phyloP scores from a whole-genome alignment of 192 early-diverging fungal genomes.

The Coemansia sp. region DNA sequence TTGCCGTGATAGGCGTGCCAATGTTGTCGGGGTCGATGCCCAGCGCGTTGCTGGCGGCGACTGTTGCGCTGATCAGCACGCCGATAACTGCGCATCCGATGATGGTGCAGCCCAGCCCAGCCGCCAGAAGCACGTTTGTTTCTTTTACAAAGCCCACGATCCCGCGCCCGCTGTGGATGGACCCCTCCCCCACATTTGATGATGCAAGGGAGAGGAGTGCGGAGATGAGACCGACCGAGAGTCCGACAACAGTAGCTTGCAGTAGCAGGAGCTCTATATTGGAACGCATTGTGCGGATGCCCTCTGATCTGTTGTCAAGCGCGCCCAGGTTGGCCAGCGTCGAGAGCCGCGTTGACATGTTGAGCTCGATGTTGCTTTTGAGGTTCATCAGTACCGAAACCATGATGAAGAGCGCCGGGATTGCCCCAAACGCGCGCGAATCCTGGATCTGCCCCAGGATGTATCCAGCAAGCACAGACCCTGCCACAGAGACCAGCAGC shows the following conservation, averaged over 20 bases:
- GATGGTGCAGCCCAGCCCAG: slow-evolving; percentile 70
- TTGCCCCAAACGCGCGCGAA: slow-evolving; percentile 67
- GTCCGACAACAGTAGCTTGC: slow-evolving; percentile 71
- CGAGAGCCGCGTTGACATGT: slow-evolving; percentile 82
- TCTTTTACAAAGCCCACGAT: slow-evolving; percentile 2
- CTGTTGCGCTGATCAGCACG: slow-evolving; percentile 68
- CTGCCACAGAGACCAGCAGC: slow-evolving; percentile 69
- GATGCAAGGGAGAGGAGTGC: slow-evolving; percentile 53
- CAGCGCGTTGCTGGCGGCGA: slow-evolving; percentile 63
- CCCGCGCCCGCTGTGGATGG: neutral
- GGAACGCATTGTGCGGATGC: slow-evolving; percentile 65
- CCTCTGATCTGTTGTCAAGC: slow-evolving; percentile 57
- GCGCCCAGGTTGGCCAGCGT: slow-evolving; percentile 73
- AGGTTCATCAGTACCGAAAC: slow-evolving; percentile 84
- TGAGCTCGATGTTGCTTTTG: slow-evolving; percentile 93
- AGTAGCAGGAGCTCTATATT: slow-evolving; percentile 78
- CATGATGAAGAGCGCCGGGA: slow-evolving; percentile 81
- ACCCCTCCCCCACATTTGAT: neutral
- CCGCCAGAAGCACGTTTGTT: slow-evolving; percentile 59
- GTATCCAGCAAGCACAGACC: slow-evolving; percentile 72
- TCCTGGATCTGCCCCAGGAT: slow-evolving; percentile 69
- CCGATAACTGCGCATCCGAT: slow-evolving; percentile 75
- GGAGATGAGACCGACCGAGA: slow-evolving; percentile 71
- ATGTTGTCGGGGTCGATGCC: slow-evolving; percentile 76
- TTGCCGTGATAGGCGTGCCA: slow-evolving; percentile 52